These are phyloP conservation scores for Amanita thiersii DNA, from an alignment of 768 basidiomycete species.

Conservation along the genomic window DNA sequence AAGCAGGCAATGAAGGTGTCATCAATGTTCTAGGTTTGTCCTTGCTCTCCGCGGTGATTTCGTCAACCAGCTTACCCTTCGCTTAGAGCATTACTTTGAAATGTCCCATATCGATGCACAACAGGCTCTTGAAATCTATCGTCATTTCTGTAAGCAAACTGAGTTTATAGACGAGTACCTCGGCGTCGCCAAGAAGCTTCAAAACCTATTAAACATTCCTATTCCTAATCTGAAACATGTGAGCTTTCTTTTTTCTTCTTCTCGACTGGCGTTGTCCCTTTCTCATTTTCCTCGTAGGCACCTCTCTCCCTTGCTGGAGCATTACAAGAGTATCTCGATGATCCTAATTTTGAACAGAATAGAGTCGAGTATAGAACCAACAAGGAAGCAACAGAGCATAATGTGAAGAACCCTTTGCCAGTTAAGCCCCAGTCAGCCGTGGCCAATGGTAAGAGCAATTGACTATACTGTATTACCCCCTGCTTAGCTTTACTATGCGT, in stretches of 20 bases:
- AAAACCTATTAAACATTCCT: constrained; percentile 88
- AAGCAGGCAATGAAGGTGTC: constrained; percentile 94
- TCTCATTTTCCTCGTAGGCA: constrained; percentile 44
- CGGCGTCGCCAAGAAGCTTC: constrained; percentile 84
- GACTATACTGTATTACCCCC: not conserved
- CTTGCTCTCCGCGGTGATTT: constrained; percentile 9
- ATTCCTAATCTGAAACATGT: constrained; percentile 93
- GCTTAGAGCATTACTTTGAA: constrained; percentile 89
- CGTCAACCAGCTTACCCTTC: constrained; percentile 19
- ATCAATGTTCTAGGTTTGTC: constrained; percentile 67
- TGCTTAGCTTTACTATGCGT: constrained; percentile 1
- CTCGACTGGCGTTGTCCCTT: not conserved
- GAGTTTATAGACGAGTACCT: constrained; percentile 91
- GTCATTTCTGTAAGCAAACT: constrained; percentile 90
- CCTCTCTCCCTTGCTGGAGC: constrained; percentile 92
- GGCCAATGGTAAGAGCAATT: constrained; percentile 22
- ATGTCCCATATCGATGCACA: constrained; percentile 93
- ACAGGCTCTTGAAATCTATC: constrained; percentile 81
- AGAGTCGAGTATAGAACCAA: constrained; percentile 84
- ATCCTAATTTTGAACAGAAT: constrained; percentile 96
- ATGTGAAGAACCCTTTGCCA: constrained; percentile 10
- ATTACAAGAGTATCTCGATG: constrained; percentile 91
- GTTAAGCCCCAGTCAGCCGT: constrained; percentile 18
- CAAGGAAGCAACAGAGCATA: constrained; percentile 54
- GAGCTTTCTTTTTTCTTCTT: constrained; percentile 16